Evolutionary conservation across 2,329 filamentous ascomycete species (phyloP).

Genomic region (Davidsoniella australis): DNA sequence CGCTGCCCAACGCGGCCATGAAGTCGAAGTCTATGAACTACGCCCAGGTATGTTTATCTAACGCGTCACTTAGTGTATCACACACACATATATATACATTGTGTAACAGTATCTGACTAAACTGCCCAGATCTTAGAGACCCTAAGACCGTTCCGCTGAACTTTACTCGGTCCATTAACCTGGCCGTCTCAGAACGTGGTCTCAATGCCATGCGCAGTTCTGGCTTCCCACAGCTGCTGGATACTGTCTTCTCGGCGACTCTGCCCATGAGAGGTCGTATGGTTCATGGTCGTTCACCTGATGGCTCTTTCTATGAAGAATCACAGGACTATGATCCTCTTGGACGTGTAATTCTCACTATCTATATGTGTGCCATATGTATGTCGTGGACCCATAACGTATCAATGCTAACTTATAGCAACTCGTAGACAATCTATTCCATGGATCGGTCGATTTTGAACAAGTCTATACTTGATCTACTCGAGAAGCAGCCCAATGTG

Average conservation of each 20-base stretch:
- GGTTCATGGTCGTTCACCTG: slow-evolving; percentile 60
- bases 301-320: slow-evolving; percentile 54
- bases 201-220: slow-evolving; percentile 71
- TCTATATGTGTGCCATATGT: neutral
- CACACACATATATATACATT: no score
- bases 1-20: slow-evolving; percentile 69
- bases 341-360: slow-evolving; percentile 49
- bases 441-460: slow-evolving; percentile 76
- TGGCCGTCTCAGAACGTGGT: slow-evolving; percentile 83
- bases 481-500: slow-evolving; percentile 76
- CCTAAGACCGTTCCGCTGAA: slow-evolving; percentile 71
- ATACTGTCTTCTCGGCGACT: slow-evolving; percentile 57
- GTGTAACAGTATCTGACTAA: neutral
- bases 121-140: slow-evolving; percentile 59
- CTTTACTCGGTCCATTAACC: slow-evolving; percentile 96
- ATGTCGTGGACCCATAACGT: neutral
- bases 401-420: neutral
- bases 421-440: slow-evolving; percentile 66
- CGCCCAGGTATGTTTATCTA: slow-evolving; percentile 52
- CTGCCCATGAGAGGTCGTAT: slow-evolving; percentile 93
- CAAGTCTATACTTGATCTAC: slow-evolving; percentile 62
- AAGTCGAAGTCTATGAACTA: slow-evolving; percentile 89
- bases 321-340: slow-evolving; percentile 84
- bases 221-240: slow-evolving; percentile 47
- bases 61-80: no score